Conservation (phyloP, 2,329 filamentous ascomycete species). For the Reticulascus tulasneorum region DNA sequence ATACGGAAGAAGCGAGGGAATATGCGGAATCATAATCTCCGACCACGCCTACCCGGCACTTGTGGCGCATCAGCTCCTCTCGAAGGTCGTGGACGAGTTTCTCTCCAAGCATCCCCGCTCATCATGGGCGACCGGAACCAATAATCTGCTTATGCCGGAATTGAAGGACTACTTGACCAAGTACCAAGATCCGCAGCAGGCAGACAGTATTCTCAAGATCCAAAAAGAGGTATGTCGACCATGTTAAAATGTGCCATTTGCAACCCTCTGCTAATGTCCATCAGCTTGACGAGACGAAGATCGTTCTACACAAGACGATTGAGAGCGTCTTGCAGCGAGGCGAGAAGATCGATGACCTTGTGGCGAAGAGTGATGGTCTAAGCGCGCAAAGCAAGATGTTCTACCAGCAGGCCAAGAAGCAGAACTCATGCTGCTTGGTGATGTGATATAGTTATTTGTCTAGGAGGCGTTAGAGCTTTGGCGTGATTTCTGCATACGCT, state of each 20-base stretch:
- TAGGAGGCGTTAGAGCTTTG: constrained; percentile 24
- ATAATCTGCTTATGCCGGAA: constrained; percentile 61
- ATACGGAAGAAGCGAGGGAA: constrained; percentile 69
- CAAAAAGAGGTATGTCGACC: too few species aligned
- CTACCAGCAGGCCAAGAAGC: constrained; percentile 79
- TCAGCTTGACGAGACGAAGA: constrained; percentile 96
- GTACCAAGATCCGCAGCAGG: constrained; percentile 84
- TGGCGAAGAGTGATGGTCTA: constrained; percentile 87
- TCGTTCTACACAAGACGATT: constrained; percentile 95
- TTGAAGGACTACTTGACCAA: constrained; percentile 70
- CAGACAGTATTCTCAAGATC: constrained; percentile 91
- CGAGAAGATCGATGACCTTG: constrained; percentile 93
- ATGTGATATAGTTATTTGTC: constrained; percentile 47
- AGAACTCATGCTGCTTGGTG: constrained; percentile 71
- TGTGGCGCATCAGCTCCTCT: constrained; percentile 81
- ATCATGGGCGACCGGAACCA: constrained; percentile 56
- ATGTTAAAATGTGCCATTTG: too few species aligned
- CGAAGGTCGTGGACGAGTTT: constrained; percentile 80
- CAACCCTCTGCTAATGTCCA: too few species aligned
- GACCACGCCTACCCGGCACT: constrained; percentile 72
- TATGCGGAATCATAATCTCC: constrained; percentile 68
- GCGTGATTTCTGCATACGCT: constrained; percentile 12
- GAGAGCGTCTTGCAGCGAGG: constrained; percentile 83
- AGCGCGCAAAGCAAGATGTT: constrained; percentile 97
- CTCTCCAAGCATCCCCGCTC: constrained; percentile 69